Percentiles rank a stretch among this genome's conserved stretches.
Evolutionary conservation across 345 rosid genomes (phyloP).

Genomic region (Populus ilicifolia): DNA sequence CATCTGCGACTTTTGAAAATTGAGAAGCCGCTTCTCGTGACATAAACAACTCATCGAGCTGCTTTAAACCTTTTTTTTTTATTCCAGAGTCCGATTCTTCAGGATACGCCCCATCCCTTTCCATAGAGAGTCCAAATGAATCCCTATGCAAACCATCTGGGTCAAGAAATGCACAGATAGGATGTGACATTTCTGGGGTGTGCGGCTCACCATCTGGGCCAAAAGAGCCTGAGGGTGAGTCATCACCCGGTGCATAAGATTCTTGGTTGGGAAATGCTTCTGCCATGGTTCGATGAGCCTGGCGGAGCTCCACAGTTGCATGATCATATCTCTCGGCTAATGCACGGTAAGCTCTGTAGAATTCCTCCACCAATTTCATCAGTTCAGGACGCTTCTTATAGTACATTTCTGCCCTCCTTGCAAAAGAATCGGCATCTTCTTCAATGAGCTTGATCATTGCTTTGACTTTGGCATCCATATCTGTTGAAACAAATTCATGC

Average conservation of each 20-base stretch:
- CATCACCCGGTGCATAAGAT: slow-evolving; percentile 18
- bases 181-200: slow-evolving; percentile 32
- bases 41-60: slow-evolving; percentile 51
- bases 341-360: slow-evolving; percentile 75
- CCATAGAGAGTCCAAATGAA: slow-evolving; percentile 30
- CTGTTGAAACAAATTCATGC: slow-evolving; percentile 28
- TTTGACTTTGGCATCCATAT: slow-evolving; percentile 78
- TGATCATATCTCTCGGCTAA: slow-evolving; percentile 89
- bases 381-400: slow-evolving; percentile 79
- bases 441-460: slow-evolving; percentile 77
- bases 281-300: slow-evolving; percentile 35
- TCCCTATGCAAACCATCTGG: slow-evolving; percentile 41
- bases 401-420: slow-evolving; percentile 87
- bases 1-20: slow-evolving; percentile 22
- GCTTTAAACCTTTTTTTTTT: slow-evolving; percentile 60
- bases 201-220: slow-evolving; percentile 20
- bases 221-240: slow-evolving; percentile 14
- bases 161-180: slow-evolving; percentile 37
- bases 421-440: slow-evolving; percentile 87
- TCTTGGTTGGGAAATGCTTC: slow-evolving; percentile 31
- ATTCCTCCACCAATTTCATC: slow-evolving; percentile 66
- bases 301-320: slow-evolving; percentile 55
- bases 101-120: slow-evolving; percentile 24
- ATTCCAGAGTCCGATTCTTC: slow-evolving; percentile 38
- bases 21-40: slow-evolving; percentile 16